These are phyloP conservation scores for Monosporascus sp. DNA, from an alignment of 2,329 filamentous ascomycete genomes.

Conservation along the genomic window DNA sequence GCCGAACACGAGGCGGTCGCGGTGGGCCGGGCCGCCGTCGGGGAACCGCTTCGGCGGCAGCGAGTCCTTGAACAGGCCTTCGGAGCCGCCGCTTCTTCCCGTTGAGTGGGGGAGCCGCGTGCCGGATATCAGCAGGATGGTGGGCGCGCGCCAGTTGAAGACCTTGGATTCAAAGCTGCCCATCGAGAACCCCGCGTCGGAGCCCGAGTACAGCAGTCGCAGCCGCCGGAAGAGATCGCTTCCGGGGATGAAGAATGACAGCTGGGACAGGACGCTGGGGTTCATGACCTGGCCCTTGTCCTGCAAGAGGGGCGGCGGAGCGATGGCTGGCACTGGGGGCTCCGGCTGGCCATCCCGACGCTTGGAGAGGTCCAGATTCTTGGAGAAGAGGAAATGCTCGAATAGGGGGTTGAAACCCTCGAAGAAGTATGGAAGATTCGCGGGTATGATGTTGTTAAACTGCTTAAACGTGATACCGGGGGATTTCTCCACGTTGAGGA, in stretches of 20 bases:
- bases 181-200: conserved; percentile 69
- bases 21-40: conserved; percentile 36
- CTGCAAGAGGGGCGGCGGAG: conserved; percentile 40
- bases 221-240: conserved; percentile 60
- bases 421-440: conserved; percentile 62
- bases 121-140: conserved; percentile 65
- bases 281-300: conserved; percentile 57
- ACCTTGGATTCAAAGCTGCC: conserved; percentile 70
- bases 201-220: conserved; percentile 64
- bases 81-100: conserved; percentile 42
- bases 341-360: conserved; percentile 30
- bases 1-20: conserved; percentile 57
- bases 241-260: conserved; percentile 68
- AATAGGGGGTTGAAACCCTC: conserved; percentile 63
- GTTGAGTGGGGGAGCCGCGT: conserved; percentile 46
- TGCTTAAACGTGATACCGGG: conserved; percentile 58
- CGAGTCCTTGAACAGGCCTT: conserved; percentile 53
- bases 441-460: conserved; percentile 55
- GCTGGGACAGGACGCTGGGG: conserved; percentile 58
- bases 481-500: conserved; percentile 58
- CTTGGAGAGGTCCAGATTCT: conserved; percentile 62
- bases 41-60: conserved; percentile 59
- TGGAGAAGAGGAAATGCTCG: conserved; percentile 71
- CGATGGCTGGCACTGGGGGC: conserved; percentile 5
- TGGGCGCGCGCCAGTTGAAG: conserved; percentile 73